Conservation (phyloP, 163 green algal genomes). For the Coccomyxa subellipsoidea region DNA sequence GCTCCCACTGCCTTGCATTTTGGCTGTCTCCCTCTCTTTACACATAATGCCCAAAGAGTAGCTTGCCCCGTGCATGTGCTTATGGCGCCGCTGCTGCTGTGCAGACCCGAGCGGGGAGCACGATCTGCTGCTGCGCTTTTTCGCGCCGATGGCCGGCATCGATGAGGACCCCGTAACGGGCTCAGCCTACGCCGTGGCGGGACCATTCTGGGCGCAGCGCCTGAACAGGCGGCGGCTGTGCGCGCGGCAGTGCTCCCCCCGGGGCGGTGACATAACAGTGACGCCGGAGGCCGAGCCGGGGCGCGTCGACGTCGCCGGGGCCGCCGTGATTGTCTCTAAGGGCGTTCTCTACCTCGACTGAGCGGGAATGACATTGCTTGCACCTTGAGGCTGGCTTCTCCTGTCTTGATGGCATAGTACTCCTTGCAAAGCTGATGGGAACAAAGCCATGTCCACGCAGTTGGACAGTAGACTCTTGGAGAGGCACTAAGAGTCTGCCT, state of each 20-base stretch:
- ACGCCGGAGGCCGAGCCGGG: neutral
- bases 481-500: no score
- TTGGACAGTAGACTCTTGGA: no score
- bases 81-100: no score
- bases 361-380: no score
- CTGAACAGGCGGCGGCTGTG: neutral
- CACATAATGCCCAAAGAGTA: no score
- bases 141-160: constrained; percentile 72
- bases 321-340: neutral
- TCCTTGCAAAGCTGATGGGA: no score
- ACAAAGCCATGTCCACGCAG: no score
- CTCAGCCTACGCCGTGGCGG: neutral
- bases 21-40: no score
- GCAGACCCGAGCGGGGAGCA: neutral
- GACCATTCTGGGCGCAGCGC: neutral
- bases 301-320: neutral
- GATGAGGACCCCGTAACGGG: constrained; percentile 68
- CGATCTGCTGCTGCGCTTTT: constrained; percentile 62
- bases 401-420: no score
- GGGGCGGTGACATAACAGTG: neutral
- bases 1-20: no score
- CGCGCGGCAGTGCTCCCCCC: neutral
- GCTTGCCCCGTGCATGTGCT: no score
- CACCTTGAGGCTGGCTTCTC: no score
- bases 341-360: neutral